phyloP scores from a whole-genome alignment of 73 alveolate genomes.

The Tetrahymena malaccensis region DNA sequence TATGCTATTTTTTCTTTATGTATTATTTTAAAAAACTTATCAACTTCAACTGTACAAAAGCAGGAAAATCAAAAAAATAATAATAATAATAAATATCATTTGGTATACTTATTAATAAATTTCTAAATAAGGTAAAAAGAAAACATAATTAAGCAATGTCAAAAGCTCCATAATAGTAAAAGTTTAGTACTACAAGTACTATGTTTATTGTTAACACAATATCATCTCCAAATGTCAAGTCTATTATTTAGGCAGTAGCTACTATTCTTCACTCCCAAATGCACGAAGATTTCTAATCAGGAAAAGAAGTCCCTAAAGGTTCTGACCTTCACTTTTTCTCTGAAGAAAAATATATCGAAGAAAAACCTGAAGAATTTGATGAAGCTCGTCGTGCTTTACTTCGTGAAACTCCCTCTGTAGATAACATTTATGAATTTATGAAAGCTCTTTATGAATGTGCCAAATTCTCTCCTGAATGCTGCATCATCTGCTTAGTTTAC shows the following conservation, averaged over 20 bases:
- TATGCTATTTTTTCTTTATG: background rate
- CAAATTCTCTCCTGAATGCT: conserved; percentile 82
- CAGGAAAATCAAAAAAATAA: background rate
- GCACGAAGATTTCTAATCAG: conserved; percentile 82
- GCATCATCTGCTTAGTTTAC: conserved; percentile 93
- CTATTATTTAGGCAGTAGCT: conserved; percentile 86
- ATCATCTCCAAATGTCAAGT: conserved; percentile 86
- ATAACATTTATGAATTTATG: conserved; percentile 91
- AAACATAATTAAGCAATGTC: background rate
- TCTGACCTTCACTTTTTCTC: conserved; percentile 91
- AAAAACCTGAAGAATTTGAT: conserved; percentile 91
- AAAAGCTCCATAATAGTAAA: background rate
- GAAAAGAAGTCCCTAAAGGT: conserved; percentile 75
- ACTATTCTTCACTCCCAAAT: conserved; percentile 90
- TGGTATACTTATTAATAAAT: background rate
- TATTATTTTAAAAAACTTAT: background rate
- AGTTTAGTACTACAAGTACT: background rate
- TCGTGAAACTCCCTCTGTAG: conserved; percentile 88
- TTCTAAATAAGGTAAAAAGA: background rate
- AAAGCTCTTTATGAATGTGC: conserved; percentile 97
- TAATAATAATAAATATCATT: too few species aligned
- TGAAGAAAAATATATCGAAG: conserved; percentile 93
- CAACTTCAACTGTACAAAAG: background rate
- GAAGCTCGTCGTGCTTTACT: conserved; percentile 54
- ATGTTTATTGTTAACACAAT: conserved; percentile 59